Base-by-base conservation (phyloP, 805 yeast species). In the Cephaloascus fragrans region DNA sequence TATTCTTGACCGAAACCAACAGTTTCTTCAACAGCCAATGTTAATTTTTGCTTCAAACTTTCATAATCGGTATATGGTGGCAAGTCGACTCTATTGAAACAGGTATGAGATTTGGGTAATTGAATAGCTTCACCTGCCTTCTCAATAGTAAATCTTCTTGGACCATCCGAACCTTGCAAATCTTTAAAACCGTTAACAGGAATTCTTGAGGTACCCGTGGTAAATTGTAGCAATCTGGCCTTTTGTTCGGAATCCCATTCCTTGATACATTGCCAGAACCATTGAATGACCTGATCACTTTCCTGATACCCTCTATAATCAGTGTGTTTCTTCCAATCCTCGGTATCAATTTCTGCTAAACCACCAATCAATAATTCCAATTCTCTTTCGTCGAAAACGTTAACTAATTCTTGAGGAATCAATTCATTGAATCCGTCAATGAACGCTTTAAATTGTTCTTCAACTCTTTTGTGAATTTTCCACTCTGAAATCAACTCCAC, bases 181-280 rank as follows among this genome's bases (percentile, higher is more conserved):
- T 93, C 99, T 62, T 93, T 93, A 73, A 93, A 93, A 32, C 99
- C 99, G 62, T 90, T 93, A 47, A 93, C 98, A 5, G 99, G 99
- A 41, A 93, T 93, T 68, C 99, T 82, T 18, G 97, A 88, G 3
- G 99, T 93, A 73, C 99, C 99, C 1, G 99, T 93, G 17, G 98
- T 90, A 59, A 93, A 93, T 63, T 93, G 99, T 49, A 93, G 69
- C 57, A 93, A 69, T 62, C 98, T 77, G 3, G 97, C 96, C 61
- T 88, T 83, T 61, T 90, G 97, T 61, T 93, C 98, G 40, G 88
- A 76, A 58, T 93, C 97, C 97, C 97, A 89, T 56, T 81, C 85
- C 38, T 80, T 70, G 50, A 93, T 80, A 64, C 94, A 83, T 61
- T 78, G 80, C 98, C 98, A 93, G 76, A 93, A 93, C 98, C 98